A percentile compares a stretch with the other conserved stretches of the same genome.
Conservation (phyloP, 106 monocot genomes). For the Dioscorea alata region DNA sequence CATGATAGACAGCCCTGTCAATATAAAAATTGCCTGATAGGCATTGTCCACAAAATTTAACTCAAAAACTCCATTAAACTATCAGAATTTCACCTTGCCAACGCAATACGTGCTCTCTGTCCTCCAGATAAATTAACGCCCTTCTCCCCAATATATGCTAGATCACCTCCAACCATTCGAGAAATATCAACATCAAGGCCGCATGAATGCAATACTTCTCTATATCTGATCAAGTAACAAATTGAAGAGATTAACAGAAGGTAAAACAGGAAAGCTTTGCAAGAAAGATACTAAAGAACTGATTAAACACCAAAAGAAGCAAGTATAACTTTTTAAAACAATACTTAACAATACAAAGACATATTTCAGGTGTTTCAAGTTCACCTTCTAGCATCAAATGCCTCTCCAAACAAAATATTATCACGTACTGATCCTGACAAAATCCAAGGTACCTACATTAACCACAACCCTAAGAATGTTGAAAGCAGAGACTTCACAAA, state of each 20-base stretch:
- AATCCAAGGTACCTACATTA: conserved; percentile 84
- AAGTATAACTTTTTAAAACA: too few relatives aligned
- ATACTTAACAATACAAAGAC: neutral
- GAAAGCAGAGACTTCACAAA: neutral
- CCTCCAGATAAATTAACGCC: conserved; percentile 95
- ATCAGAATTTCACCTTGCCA: conserved; percentile 58
- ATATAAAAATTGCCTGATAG: neutral
- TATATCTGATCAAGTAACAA: conserved; percentile 42
- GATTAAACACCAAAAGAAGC: neutral
- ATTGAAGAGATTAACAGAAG: neutral
- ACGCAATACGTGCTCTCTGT: conserved; percentile 81
- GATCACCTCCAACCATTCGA: conserved; percentile 75
- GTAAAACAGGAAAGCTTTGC: neutral
- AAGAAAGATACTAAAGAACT: neutral
- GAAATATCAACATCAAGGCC: conserved; percentile 89
- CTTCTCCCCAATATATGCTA: conserved; percentile 70
- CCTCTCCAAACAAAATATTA: conserved; percentile 83
- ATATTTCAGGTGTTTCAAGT: neutral
- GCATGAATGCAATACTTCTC: conserved; percentile 78
- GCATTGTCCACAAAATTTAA: too few relatives aligned
- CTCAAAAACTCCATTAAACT: too few relatives aligned
- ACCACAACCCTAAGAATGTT: conserved; percentile 1
- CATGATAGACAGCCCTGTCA: conserved; percentile 81
- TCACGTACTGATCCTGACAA: conserved; percentile 78
- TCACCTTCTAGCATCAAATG: conserved; percentile 61